Conservation (phyloP, 495 filamentous ascomycete species). For the Annulohypoxylon maeteangense region DNA sequence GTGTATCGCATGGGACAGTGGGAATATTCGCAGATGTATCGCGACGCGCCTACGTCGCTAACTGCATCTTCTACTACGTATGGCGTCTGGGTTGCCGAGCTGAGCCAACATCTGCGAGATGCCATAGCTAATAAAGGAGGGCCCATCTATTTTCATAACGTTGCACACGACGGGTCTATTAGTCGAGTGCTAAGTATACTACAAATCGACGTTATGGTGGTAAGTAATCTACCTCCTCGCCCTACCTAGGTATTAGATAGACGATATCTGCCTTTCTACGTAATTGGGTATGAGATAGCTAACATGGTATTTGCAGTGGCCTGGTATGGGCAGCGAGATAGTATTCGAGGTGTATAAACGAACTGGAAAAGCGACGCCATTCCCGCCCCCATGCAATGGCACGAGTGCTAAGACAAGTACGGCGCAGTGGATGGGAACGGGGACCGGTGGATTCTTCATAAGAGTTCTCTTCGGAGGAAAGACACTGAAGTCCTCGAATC, state of each 20-base stretch:
- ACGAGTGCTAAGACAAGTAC: neutral
- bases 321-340: conserved; percentile 76
- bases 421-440: conserved; percentile 49
- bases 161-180: conserved; percentile 76
- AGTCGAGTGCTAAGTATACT: conserved; percentile 69
- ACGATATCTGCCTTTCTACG: neutral
- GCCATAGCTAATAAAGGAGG: conserved; percentile 49
- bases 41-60: conserved; percentile 66
- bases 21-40: conserved; percentile 76
- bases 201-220: conserved; percentile 72
- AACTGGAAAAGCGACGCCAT: conserved; percentile 16
- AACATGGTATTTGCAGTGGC: conserved; percentile 58
- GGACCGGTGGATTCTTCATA: conserved; percentile 52
- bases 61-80: conserved; percentile 62
- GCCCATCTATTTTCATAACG: conserved; percentile 70
- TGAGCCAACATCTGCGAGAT: conserved; percentile 67
- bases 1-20: conserved; percentile 76
- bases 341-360: conserved; percentile 71
- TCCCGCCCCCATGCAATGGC: neutral
- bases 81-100: conserved; percentile 73
- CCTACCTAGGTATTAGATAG: neutral
- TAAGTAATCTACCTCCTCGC: neutral
- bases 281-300: neutral
- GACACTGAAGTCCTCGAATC: conserved; percentile 67
- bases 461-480: conserved; percentile 72